Evolutionary conservation across 225 moss, liverwort and hornwort genomes (phyloP).

Genomic region (Physcomitrellopsis africana): DNA sequence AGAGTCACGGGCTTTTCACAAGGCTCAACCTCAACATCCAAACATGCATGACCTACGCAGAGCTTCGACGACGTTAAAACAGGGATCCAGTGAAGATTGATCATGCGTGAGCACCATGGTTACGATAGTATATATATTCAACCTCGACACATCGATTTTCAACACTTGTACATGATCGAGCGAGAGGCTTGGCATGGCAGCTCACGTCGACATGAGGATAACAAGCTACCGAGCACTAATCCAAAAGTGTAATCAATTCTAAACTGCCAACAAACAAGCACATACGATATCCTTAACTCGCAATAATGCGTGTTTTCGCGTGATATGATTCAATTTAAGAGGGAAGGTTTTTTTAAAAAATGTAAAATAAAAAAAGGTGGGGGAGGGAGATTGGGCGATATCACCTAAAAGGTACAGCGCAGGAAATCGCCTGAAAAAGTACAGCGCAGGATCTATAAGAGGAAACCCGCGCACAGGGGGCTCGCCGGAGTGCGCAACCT

Average conservation of each 20-base stretch:
- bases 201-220: conserved; percentile 15
- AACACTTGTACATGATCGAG: conserved; percentile 17
- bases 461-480: conserved; percentile 12
- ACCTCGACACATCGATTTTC: not conserved
- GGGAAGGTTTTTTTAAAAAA: not conserved
- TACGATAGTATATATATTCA: too few species aligned
- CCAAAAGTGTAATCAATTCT: conserved; percentile 35
- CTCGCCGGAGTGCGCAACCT: conserved; percentile 21
- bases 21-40: too few species aligned
- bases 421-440: conserved; percentile 54
- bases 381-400: too few species aligned
- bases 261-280: conserved; percentile 20
- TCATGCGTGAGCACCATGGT: too few species aligned
- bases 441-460: conserved; percentile 29
- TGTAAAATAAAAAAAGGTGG: conserved; percentile 33
- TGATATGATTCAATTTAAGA: conserved; percentile 26
- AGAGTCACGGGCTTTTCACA: too few species aligned
- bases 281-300: conserved; percentile 13
- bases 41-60: too few species aligned
- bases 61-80: too few species aligned
- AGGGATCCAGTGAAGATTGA: too few species aligned
- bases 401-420: conserved; percentile 31
- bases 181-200: not conserved
- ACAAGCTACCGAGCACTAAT: conserved; percentile 24
- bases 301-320: conserved; percentile 37